Evolutionary conservation across 2,329 filamentous ascomycete genomes (phyloP), one percentile per base, ranked within the genome.

Genomic region (Bertia moriformis): DNA sequence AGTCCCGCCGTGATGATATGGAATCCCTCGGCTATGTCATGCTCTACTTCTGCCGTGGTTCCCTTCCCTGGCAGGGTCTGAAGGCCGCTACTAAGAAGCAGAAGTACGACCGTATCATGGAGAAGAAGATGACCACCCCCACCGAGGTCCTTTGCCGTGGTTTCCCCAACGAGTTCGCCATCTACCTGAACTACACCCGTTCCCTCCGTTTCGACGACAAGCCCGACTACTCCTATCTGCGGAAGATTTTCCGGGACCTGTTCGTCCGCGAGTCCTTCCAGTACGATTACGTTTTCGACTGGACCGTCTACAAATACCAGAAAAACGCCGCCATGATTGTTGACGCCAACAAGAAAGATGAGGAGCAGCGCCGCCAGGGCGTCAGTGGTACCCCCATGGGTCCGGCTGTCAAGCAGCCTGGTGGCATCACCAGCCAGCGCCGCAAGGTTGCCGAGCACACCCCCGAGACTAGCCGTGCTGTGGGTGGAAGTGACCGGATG

Each of bases 91-190:
- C 88, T 49, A 95, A 95, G 79, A 95, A 95, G 80, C 89, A 96
- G 70, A 98, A 98, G 71, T 96, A 98, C 59, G 91, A 98, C 66
- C 79, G 89, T 48, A 98, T 98, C 67, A 96, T 96, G 89, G 91
- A 98, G 74, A 98, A 98, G 81, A 98, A 98, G 85, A 96, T 96
- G 91, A 98, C 91, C 13, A 98, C 91, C 3, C 88, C 91, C 5
- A 96, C 89, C 51, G 89, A 98, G 66, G 88, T 95, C 38, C 84
- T 98, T 38, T 98, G 91, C 79, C 87, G 89, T 61, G 91, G 91
- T 49, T 96, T 98, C 71, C 91, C 91, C 52, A 95, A 96, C 63
- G 91, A 98, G 67, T 98, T 98, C 53, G 88, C 89, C 68, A 96
- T 96, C 63, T 98, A 98, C 64, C 75, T 98, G 46, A 96, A 96